Percentiles rank a stretch among this genome's conserved stretches.
Evolutionary conservation across 2,329 filamentous ascomycete species (phyloP).

Genomic region (Shiraia sp.): DNA sequence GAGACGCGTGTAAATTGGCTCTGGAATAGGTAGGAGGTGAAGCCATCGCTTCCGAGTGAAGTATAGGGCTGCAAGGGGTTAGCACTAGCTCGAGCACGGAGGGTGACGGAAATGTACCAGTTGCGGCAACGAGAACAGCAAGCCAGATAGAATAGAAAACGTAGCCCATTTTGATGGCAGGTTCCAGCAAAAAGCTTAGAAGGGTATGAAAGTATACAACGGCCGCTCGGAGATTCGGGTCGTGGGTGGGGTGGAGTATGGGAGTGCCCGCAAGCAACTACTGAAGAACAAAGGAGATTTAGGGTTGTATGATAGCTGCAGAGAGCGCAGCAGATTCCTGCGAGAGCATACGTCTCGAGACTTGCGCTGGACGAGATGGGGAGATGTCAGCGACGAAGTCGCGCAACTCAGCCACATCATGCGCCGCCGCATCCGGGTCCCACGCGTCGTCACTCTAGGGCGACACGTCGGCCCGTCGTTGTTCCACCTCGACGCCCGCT

Average conservation of each 20-base stretch:
- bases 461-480: constrained; percentile 14
- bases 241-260: constrained; percentile 11
- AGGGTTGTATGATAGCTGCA: constrained; percentile 4
- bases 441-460: constrained; percentile 5
- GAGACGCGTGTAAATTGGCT: constrained; percentile 75
- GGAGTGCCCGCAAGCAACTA: constrained; percentile 8
- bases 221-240: constrained; percentile 14
- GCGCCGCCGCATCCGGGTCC: constrained; percentile 3
- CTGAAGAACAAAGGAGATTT: constrained; percentile 14
- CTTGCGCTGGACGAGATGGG: not conserved
- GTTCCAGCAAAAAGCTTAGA: constrained; percentile 2
- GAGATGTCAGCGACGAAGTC: constrained; percentile 2
- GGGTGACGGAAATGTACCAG: constrained; percentile 55
- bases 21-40: constrained; percentile 64
- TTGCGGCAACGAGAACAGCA: constrained; percentile 70
- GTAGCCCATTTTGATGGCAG: constrained; percentile 67
- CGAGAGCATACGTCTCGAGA: too few species aligned
- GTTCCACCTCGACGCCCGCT: constrained; percentile 25
- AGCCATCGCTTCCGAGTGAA: constrained; percentile 80
- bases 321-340: not conserved
- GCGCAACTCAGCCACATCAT: not conserved
- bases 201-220: constrained; percentile 6
- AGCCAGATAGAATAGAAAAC: constrained; percentile 78
- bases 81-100: constrained; percentile 13
- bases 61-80: constrained; percentile 65